Base-by-base conservation (phyloP, 2,329 filamentous ascomycete genomes). In the Immersiporthe knoxdaviesiana region DNA sequence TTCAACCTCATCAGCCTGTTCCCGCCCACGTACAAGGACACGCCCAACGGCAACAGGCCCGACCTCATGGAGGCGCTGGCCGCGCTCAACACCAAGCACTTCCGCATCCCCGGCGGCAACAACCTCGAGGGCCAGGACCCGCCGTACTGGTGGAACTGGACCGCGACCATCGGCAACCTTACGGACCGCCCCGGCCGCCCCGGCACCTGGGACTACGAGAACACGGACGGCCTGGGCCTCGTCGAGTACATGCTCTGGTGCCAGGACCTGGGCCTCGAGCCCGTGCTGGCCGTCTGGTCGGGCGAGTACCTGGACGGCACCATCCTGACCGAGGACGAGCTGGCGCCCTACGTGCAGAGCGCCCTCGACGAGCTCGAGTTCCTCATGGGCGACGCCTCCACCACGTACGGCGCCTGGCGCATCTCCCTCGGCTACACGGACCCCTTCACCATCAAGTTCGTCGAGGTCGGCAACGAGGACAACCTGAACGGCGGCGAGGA, bases 381-480 rank as follows among this genome's bases (percentile, higher is more conserved):
- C 73, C 75, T 86, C 27, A 79, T 82, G 56, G 84, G 84, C 0
- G 76, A 80, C 59, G 71, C 77, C 0, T 78, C 78, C n/a, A 84
- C 82, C 0, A 76, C 76, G 1, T 84, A 81, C 72, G 84, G 85
- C 32, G 80, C 81, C 12, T 74, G 81, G 8, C 81, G 85, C n/a
- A 83, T 82, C 6, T 77, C 80, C 1, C 77, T 85, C 14, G 85
- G 85, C 1, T 82, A 86, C 72, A 77, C 83, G 1, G 76, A 83
- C 18, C 85, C 86, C 1, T 87, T 84, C 76, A 74, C 71, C 2
- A 78, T 88, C 70, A 82, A 82, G 18, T 84, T 81, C 67, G 81
- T 87, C 60, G 85, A 87, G 73, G 78, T 87, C 56, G 84, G 84
- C 69, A 87, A 88, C 71, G 85, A 88, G 74, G 85, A 88, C 71